Conservation (phyloP, 2,329 filamentous ascomycete species). For the Juglanconis sp. region DNA sequence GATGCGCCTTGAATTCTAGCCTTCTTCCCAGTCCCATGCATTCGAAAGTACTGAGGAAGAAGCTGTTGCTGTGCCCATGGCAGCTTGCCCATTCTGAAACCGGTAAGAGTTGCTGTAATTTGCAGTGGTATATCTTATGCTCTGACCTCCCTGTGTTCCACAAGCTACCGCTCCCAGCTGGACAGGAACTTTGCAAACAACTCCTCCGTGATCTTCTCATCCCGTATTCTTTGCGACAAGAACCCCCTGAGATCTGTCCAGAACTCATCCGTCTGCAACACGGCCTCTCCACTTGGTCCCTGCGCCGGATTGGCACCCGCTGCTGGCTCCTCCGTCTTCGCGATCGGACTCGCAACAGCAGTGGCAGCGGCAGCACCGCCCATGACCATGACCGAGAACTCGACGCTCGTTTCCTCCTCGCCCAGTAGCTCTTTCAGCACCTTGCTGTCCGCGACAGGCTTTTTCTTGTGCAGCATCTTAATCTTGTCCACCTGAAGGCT, state of each 20-base stretch:
- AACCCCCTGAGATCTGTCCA: slow-evolving; percentile 85
- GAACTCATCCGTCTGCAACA: slow-evolving; percentile 70
- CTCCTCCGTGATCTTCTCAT: slow-evolving; percentile 62
- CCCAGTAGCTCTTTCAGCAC: slow-evolving; percentile 69
- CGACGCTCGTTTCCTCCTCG: slow-evolving; percentile 55
- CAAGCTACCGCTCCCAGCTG: slow-evolving; percentile 54
- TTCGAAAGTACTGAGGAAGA: neutral
- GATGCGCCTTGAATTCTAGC: neutral
- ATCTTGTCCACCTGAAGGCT: slow-evolving; percentile 72
- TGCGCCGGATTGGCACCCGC: slow-evolving; percentile 44
- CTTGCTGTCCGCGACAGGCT: slow-evolving; percentile 76
- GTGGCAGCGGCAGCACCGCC: slow-evolving; percentile 22
- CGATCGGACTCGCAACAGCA: slow-evolving; percentile 25
- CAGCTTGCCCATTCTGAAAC: too few relatives aligned
- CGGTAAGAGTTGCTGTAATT: neutral
- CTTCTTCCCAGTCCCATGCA: neutral
- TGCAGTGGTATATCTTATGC: neutral
- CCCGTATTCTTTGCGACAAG: slow-evolving; percentile 72
- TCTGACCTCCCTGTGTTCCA: neutral
- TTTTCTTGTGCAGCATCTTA: slow-evolving; percentile 82
- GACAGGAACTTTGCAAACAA: slow-evolving; percentile 65
- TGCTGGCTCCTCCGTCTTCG: slow-evolving; percentile 36
- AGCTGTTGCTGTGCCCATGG: neutral
- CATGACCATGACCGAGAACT: slow-evolving; percentile 71
- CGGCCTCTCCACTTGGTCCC: slow-evolving; percentile 53